Evolutionary conservation across 2,329 filamentous ascomycete genomes (phyloP).

Genomic region (Mycosphaerella arachidis): DNA sequence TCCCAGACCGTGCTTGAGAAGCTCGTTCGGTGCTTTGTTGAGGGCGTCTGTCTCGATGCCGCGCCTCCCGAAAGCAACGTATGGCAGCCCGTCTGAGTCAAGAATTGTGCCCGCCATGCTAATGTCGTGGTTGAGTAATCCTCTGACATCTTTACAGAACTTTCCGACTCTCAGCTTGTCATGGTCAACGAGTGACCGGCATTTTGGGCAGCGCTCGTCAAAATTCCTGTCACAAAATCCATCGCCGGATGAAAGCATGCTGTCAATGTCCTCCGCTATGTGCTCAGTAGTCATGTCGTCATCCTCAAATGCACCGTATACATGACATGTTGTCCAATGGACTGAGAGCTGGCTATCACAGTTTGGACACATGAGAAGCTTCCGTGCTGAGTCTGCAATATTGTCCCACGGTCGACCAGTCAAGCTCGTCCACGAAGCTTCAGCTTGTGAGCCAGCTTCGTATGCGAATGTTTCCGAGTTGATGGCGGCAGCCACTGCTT

Average conservation of each 20-base stretch:
- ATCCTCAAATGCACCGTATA: conserved; percentile 13
- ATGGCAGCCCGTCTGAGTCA: conserved; percentile 50
- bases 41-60: conserved; percentile 15
- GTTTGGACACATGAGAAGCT: conserved; percentile 52
- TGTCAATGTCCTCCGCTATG: conserved; percentile 32
- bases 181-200: conserved; percentile 50
- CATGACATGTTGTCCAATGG: conserved; percentile 56
- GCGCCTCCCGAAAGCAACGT: conserved; percentile 26
- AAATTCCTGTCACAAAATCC: conserved; percentile 62
- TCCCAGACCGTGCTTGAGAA: conserved; percentile 47
- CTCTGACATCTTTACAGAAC: conserved; percentile 54
- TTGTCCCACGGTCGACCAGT: conserved; percentile 59
- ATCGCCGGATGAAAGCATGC: conserved; percentile 37
- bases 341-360: conserved; percentile 46
- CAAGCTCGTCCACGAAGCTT: conserved; percentile 43
- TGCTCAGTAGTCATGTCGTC: conserved; percentile 2
- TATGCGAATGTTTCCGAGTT: conserved; percentile 57
- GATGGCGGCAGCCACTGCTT: conserved; percentile 54
- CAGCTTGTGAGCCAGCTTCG: conserved; percentile 42
- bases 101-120: conserved; percentile 68
- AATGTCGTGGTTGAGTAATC: conserved; percentile 42
- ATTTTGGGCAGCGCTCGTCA: conserved; percentile 47
- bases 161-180: conserved; percentile 58
- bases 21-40: conserved; percentile 26
- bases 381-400: conserved; percentile 46